Evolutionary conservation across 768 basidiomycete genomes (phyloP).

Genomic region (Cystofilobasidium bisporidii): DNA sequence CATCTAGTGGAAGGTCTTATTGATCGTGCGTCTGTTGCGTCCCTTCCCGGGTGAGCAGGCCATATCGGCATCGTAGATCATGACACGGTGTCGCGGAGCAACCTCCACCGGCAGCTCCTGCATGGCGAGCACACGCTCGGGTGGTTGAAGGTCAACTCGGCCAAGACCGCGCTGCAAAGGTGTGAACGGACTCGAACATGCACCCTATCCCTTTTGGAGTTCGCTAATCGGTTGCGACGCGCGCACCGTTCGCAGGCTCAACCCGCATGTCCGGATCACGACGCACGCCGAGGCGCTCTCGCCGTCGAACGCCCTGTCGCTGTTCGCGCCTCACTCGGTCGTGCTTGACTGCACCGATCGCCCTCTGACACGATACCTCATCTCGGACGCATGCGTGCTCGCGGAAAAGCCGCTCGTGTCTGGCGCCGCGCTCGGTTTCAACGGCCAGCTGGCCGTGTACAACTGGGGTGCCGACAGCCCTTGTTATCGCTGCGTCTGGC

Average conservation of each 20-base stretch:
- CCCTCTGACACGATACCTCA: constrained; percentile 77
- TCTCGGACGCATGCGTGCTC: constrained; percentile 72
- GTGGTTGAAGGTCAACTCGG: constrained; percentile 70
- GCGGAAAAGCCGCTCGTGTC: constrained; percentile 76
- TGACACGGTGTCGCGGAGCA: constrained; percentile 76
- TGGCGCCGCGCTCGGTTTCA: constrained; percentile 64
- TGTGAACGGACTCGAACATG: constrained; percentile 41
- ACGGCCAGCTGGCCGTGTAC: constrained; percentile 47
- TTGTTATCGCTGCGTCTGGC: constrained; percentile 91
- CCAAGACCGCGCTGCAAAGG: constrained; percentile 59
- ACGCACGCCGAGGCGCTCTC: constrained; percentile 49
- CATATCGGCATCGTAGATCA: constrained; percentile 78
- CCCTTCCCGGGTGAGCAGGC: constrained; percentile 45
- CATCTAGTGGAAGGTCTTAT: too few relatives aligned
- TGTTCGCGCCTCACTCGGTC: constrained; percentile 59
- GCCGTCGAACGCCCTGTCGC: constrained; percentile 47
- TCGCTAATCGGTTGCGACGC: too few relatives aligned
- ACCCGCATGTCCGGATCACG: constrained; percentile 58
- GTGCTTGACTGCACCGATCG: constrained; percentile 94
- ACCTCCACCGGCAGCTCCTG: constrained; percentile 86
- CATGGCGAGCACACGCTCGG: constrained; percentile 66
- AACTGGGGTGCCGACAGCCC: constrained; percentile 55
- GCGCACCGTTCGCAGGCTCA: constrained; percentile 59
- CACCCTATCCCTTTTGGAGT: too few relatives aligned
- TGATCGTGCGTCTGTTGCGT: not conserved